These are phyloP conservation scores for Colletotrichum sp. DNA, from an alignment of 2,329 filamentous ascomycete species.

Conservation along the genomic window DNA sequence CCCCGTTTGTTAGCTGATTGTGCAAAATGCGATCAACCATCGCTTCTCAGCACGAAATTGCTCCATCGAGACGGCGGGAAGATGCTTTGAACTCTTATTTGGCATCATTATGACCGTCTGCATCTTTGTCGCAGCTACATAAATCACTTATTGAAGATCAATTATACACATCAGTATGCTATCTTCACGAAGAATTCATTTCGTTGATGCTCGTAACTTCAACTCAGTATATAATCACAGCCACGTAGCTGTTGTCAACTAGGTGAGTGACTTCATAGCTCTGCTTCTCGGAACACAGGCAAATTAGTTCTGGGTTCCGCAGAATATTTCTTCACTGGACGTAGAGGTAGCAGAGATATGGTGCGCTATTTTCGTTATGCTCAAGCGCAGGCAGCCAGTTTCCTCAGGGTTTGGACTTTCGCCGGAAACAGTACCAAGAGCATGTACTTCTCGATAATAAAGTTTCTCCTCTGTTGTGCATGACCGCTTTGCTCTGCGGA, in stretches of 20 bases:
- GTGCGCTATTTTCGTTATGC: not conserved
- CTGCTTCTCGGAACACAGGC: not conserved
- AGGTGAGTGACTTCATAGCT: not conserved
- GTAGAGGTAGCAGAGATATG: not conserved
- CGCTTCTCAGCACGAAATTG: not conserved
- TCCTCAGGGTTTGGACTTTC: not conserved
- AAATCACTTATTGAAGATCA: not conserved
- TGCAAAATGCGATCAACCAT: not conserved
- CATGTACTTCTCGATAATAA: not conserved
- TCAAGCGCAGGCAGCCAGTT: not conserved
- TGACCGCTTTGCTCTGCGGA: not conserved
- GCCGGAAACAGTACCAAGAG: not conserved
- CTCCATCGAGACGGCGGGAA: not conserved
- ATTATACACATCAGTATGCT: fast-evolving
- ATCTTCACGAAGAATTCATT: not conserved
- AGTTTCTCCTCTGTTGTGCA: not conserved
- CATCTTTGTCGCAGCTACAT: not conserved
- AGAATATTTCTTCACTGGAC: not conserved
- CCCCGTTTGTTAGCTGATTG: not conserved
- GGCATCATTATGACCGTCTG: not conserved
- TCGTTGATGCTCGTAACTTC: not conserved
- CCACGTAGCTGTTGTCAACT: fast-evolving
- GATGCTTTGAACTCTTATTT: not conserved
- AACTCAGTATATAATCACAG: not conserved
- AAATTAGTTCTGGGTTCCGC: not conserved